Evolutionary conservation across 1,284 basidiomycete species (phyloP), one percentile per base, ranked within the genome.

Genomic region (Chondrostereum purpureum): DNA sequence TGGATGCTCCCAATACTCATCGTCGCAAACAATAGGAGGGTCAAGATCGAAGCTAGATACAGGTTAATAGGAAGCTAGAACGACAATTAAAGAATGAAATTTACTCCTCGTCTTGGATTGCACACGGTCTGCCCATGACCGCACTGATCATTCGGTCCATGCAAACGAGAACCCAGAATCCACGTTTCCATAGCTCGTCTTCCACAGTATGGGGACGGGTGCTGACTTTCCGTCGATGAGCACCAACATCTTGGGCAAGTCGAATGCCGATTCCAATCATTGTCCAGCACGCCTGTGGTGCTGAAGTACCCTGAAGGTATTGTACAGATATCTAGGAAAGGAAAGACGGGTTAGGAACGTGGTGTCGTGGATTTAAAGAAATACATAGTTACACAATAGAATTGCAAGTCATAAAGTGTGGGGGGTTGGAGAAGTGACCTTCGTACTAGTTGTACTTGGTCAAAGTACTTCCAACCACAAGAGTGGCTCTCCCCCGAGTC

Each of bases 21-120:
- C 88, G 49, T 88, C 82, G 14, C 85, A 80, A 16, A 83, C 81
- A 3, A 80, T 58, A 1, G 86, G 86, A 19, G 79, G 68, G 42
- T 88, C 83, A 3, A 88, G 65, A 55, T 92, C 88, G 53, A 88
- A 83, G 55, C 82, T 85, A 47, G 16, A 24, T 37, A 40, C 21
- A 22, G 20, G 24, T 31, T 8, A 31, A n/a, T 31, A 31, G n/a
- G 27, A 31, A 8, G 27, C 27, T 8, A 8, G 27, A 16, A 10
- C 36, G 20, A 44, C 13, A 5, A 34, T 27, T 18, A 14, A 38
- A 4, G 27, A 4, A 38, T 34, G 46, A 4, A 8, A 68, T 80
- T 19, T 53, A 88, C 86, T 92, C 91, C 59, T 91, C 88, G 49
- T 92, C 88, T 48, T 90, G 85, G 37, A 92, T 80, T 2, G 84